These are phyloP conservation scores for Plasmodium berghei DNA, from an alignment of 169 alveolate genomes.

Conservation along the genomic window DNA sequence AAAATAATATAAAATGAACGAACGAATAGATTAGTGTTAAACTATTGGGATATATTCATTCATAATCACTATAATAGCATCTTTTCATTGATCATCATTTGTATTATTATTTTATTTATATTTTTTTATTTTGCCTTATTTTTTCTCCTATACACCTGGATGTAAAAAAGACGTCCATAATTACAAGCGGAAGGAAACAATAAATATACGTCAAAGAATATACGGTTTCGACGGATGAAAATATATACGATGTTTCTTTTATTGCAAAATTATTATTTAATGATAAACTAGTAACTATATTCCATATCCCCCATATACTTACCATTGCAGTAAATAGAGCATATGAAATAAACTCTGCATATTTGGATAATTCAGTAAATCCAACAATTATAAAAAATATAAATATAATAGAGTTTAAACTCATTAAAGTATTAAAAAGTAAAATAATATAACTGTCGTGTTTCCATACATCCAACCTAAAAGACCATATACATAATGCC, in stretches of 20 bases:
- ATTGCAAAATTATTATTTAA: slow-evolving; percentile 13
- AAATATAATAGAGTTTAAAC: slow-evolving; percentile 46
- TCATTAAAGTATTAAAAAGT: slow-evolving; percentile 76
- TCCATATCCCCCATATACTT: slow-evolving; percentile 80
- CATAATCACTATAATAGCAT: not conserved
- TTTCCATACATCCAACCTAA: slow-evolving; percentile 63
- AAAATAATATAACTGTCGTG: slow-evolving; percentile 40
- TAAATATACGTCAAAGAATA: slow-evolving; percentile 69
- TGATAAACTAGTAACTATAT: slow-evolving; percentile 39
- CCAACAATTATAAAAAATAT: slow-evolving; percentile 48
- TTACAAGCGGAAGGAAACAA: slow-evolving; percentile 80
- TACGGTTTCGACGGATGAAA: slow-evolving; percentile 75
- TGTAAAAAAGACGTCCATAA: slow-evolving; percentile 79
- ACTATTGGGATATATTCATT: too few relatives aligned
- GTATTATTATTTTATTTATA: not conserved
- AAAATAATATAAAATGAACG: not conserved
- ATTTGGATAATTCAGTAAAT: slow-evolving; percentile 23
- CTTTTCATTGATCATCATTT: not conserved
- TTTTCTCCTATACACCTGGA: slow-evolving; percentile 66
- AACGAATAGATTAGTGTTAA: too few relatives aligned
- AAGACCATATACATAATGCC: slow-evolving; percentile 70
- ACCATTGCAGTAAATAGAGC: slow-evolving; percentile 62
- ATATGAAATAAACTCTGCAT: slow-evolving; percentile 77
- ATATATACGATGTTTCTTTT: slow-evolving; percentile 5
- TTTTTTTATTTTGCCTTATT: slow-evolving; percentile 1